phyloP scores from a whole-genome alignment of 129 eudicot genomes.

The Rutidosis leptorrhynchoides region DNA sequence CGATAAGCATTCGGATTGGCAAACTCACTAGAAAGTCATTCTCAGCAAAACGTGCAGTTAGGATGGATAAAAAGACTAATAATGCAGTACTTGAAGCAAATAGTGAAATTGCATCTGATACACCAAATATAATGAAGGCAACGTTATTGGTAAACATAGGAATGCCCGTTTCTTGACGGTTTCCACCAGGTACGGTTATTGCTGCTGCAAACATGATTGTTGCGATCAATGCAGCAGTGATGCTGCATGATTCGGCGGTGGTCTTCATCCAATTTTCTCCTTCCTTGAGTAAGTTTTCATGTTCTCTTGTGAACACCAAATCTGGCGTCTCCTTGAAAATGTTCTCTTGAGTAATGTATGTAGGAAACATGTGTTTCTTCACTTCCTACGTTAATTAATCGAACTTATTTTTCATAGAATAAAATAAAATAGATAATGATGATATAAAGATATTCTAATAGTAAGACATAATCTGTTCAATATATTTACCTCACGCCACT shows the following conservation, averaged over 20 bases:
- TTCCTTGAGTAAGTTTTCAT: conserved; percentile 9
- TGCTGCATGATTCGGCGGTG: conserved; percentile 28
- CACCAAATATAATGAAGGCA: conserved; percentile 26
- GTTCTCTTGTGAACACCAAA: conserved; percentile 27
- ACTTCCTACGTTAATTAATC: no score
- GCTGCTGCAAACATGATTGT: conserved; percentile 32
- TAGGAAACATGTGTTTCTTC: conserved; percentile 18
- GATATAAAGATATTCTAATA: no score
- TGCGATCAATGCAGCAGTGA: conserved; percentile 23
- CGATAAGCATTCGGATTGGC: conserved; percentile 29
- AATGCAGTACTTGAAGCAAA: conserved; percentile 26
- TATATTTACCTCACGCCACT: conserved; percentile 33
- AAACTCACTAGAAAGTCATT: conserved; percentile 24
- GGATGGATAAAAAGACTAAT: conserved; percentile 28
- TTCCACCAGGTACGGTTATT: conserved; percentile 31
- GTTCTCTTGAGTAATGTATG: conserved; percentile 19
- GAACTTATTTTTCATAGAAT: background rate
- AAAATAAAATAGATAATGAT: no score
- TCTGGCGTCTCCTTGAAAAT: conserved; percentile 23
- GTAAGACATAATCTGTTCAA: no score
- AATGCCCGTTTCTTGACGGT: conserved; percentile 1
- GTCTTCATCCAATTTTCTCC: conserved; percentile 28
- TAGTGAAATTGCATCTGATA: conserved; percentile 38
- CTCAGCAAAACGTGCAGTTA: conserved; percentile 34
- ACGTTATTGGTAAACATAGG: conserved; percentile 4